These are phyloP conservation scores for Codiaeum variegatum DNA, from an alignment of 441 rosid species.

Conservation along the genomic window DNA sequence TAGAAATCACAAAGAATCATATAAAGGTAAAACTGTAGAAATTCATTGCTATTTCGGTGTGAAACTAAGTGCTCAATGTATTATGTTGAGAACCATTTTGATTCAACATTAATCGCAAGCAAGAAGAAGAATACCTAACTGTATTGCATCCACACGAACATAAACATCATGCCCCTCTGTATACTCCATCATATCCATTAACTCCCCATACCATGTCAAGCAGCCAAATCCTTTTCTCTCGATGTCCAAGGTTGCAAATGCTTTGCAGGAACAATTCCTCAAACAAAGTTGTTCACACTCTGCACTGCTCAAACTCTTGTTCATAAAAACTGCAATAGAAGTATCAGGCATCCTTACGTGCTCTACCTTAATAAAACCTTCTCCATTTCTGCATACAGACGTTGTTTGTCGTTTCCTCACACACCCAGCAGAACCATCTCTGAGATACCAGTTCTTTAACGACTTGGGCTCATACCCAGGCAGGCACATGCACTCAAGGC, in stretches of 20 bases:
- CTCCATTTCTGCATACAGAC: conserved; percentile 20
- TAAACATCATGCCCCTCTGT: conserved; percentile 12
- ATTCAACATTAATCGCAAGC: neutral
- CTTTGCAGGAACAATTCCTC: conserved; percentile 30
- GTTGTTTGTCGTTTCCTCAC: conserved; percentile 16
- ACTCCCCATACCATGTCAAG: conserved; percentile 28
- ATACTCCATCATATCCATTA: conserved; percentile 12
- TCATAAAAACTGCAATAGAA: conserved; percentile 9
- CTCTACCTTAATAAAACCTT: conserved; percentile 29
- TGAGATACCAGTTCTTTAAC: conserved; percentile 9
- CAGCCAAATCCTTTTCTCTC: conserved; percentile 23
- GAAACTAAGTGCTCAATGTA: neutral
- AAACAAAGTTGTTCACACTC: conserved; percentile 29
- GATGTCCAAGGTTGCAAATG: conserved; percentile 13
- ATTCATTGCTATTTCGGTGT: neutral
- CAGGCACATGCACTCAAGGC: conserved; percentile 30
- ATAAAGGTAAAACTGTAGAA: neutral
- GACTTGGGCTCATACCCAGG: conserved; percentile 24
- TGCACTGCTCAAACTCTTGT: neutral
- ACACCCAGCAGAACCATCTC: conserved; percentile 36
- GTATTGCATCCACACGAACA: conserved; percentile 24
- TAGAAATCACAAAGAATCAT: neutral
- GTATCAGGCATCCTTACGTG: conserved; percentile 30
- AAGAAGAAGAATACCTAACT: conserved; percentile 20
- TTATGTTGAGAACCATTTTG: neutral